A percentile compares a stretch with the other conserved stretches of the same genome.
These are phyloP conservation scores for Angophora floribunda DNA, from an alignment of 345 rosid species.

Conservation along the genomic window DNA sequence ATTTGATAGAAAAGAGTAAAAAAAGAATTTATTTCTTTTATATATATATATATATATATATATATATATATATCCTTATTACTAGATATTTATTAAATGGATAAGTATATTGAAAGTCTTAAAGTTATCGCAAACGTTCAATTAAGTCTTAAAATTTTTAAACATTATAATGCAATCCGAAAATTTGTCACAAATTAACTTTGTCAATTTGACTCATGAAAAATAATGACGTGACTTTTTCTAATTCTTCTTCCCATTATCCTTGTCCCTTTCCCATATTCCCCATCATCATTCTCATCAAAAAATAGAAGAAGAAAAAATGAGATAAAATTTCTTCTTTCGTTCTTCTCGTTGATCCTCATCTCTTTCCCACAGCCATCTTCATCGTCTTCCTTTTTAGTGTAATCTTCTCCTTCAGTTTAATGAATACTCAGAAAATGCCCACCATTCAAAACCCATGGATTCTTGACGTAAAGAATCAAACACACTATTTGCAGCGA, in stretches of 20 bases:
- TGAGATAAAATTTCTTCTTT: too few relatives aligned
- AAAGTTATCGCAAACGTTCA: too few relatives aligned
- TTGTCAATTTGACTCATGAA: too few relatives aligned
- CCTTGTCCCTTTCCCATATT: background rate
- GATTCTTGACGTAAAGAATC: background rate
- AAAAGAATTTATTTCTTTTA: background rate
- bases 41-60: too few relatives aligned
- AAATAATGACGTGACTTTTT: too few relatives aligned
- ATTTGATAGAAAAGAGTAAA: background rate
- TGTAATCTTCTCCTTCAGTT: background rate
- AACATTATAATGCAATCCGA: too few relatives aligned
- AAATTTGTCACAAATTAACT: too few relatives aligned
- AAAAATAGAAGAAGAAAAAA: too few relatives aligned
- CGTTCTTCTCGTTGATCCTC: background rate
- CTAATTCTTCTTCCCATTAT: background rate
- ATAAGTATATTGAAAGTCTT: background rate
- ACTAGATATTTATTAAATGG: background rate
- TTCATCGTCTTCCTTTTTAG: background rate
- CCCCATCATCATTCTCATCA: background rate
- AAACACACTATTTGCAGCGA: rapidly evolving
- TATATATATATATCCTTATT: too few relatives aligned
- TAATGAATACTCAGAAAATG: background rate
- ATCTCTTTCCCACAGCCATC: background rate
- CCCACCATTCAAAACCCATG: background rate
- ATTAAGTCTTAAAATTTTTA: too few relatives aligned